Evolutionary conservation across 495 filamentous ascomycete species (phyloP).

Genomic region (Astrothelium subdiscretum): DNA sequence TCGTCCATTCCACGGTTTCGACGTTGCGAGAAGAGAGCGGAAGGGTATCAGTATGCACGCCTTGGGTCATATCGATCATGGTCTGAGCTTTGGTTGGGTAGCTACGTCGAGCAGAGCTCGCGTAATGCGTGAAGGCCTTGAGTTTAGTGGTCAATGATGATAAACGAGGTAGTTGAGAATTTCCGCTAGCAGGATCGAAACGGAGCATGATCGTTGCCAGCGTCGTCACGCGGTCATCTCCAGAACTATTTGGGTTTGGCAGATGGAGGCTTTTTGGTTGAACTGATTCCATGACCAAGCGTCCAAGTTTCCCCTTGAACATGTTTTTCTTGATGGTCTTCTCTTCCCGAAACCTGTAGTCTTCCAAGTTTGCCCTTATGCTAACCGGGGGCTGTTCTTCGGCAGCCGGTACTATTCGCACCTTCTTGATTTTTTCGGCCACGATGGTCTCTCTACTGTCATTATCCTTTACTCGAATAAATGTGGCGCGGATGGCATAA

Average conservation of each 20-base stretch:
- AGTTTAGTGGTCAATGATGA: conserved; percentile 58
- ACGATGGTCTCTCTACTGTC: conserved; percentile 34
- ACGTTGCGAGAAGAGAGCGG: conserved; percentile 55
- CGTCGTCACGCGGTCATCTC: conserved; percentile 29
- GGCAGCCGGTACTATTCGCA: conserved; percentile 66
- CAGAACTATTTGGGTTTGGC: conserved; percentile 16
- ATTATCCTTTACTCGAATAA: conserved; percentile 22
- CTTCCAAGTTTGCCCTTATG: conserved; percentile 42
- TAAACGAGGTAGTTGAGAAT: conserved; percentile 54
- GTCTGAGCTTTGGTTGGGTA: conserved; percentile 35
- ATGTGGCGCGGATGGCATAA: conserved; percentile 56
- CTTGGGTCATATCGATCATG: conserved; percentile 40
- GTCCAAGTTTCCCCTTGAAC: conserved; percentile 66
- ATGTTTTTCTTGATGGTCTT: conserved; percentile 69
- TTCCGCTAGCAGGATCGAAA: conserved; percentile 56
- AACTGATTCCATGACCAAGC: conserved; percentile 53
- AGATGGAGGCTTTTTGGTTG: conserved; percentile 65
- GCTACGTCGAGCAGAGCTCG: conserved; percentile 38
- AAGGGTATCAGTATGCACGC: conserved; percentile 53
- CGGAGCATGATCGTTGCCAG: conserved; percentile 57
- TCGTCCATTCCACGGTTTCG: conserved; percentile 53
- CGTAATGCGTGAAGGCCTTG: conserved; percentile 62
- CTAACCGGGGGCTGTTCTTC: conserved; percentile 69
- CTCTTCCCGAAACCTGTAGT: conserved; percentile 59
- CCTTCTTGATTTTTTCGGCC: conserved; percentile 42